Percentiles rank a stretch among this genome's conserved stretches.
phyloP scores from a whole-genome alignment of 2,329 filamentous ascomycete species.

The Blastomyces gilchristii region DNA sequence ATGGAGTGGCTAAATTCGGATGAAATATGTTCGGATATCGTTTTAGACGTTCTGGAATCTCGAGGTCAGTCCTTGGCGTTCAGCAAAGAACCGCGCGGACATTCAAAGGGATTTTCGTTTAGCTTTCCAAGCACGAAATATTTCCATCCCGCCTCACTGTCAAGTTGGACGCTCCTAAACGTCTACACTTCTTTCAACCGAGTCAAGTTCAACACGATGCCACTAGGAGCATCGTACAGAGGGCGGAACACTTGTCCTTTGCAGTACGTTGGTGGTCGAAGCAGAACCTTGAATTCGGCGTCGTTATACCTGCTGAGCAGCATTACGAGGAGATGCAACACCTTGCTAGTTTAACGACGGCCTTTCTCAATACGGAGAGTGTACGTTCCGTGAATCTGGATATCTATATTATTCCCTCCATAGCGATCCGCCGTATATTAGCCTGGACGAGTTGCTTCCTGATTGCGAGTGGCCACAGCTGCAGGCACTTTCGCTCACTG shows the following conservation, averaged over 20 bases:
- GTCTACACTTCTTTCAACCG: neutral
- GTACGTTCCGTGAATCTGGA: neutral
- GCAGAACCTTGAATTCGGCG: neutral
- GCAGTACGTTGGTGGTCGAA: neutral
- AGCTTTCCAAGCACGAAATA: conserved; percentile 1
- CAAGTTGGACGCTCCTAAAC: conserved; percentile 1
- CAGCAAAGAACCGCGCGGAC: neutral
- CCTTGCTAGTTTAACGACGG: neutral
- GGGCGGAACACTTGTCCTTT: conserved; percentile 2
- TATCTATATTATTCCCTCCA: neutral
- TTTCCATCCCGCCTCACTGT: neutral
- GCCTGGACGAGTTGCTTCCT: neutral
- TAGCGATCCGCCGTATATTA: neutral
- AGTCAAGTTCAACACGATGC: neutral
- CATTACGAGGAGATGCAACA: neutral
- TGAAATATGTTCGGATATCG: neutral
- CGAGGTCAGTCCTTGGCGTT: neutral
- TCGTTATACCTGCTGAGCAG: neutral
- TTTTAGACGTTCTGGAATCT: neutral
- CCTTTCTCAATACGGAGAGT: conserved; percentile 1
- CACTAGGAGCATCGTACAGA: neutral
- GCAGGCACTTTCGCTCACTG: neutral
- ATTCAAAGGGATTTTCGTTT: neutral
- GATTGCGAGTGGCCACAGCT: conserved; percentile 3
- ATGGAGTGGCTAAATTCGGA: neutral